Conservation (phyloP, 768 basidiomycete genomes). For the Suillus cothurnatus region DNA sequence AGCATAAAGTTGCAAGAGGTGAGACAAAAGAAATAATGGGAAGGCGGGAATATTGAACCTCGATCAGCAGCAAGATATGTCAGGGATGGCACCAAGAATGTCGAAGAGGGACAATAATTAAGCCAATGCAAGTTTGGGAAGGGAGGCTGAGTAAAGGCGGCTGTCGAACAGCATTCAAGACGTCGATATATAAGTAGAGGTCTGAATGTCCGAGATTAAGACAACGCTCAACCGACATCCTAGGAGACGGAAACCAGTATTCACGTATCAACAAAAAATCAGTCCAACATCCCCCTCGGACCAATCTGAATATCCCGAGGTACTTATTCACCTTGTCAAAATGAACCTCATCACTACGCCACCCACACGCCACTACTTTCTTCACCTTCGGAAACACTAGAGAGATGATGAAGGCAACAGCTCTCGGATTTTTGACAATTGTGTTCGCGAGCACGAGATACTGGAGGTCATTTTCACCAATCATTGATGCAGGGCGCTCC, state of each 20-base stretch:
- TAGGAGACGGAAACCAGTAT: background rate
- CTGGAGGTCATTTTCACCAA: background rate
- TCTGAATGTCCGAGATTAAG: background rate
- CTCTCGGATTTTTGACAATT: background rate
- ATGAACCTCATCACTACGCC: background rate
- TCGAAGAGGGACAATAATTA: background rate
- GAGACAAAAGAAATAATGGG: too few relatives aligned
- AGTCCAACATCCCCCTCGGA: background rate
- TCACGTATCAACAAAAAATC: background rate
- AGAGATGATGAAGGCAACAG: background rate
- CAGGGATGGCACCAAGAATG: background rate
- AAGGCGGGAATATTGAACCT: too few relatives aligned
- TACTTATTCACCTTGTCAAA: background rate
- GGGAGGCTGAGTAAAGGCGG: background rate
- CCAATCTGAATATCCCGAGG: background rate
- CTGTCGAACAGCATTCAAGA: constrained; percentile 3
- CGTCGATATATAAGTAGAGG: background rate
- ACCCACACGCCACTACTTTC: background rate
- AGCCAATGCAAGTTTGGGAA: background rate
- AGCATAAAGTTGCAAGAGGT: too few relatives aligned
- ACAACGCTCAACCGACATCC: background rate
- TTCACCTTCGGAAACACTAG: background rate
- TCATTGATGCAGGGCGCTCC: background rate
- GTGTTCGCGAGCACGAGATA: background rate
- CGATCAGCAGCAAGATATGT: too few relatives aligned